Conservation (phyloP, 306 rosid species). For the Alnus rubra region DNA sequence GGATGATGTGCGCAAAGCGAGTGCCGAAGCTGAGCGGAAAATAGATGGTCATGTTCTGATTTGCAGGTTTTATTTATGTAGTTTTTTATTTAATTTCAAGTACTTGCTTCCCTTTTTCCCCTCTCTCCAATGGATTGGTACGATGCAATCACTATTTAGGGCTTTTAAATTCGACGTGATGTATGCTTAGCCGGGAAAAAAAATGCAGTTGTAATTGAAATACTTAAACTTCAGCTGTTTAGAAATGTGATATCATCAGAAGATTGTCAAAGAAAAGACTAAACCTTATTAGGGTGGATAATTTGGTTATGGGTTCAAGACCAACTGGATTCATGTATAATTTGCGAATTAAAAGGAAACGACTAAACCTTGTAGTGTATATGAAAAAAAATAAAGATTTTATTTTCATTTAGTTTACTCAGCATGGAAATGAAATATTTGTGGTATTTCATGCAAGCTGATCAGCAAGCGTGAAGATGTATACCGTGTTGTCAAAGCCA, state of each 20-base stretch:
- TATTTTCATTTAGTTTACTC: constrained; percentile 1
- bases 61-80: constrained; percentile 64
- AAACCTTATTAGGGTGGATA: background rate
- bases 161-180: too few relatives aligned
- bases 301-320: background rate
- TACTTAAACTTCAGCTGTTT: background rate
- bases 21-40: constrained; percentile 88
- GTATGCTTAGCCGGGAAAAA: background rate
- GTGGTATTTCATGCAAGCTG: constrained; percentile 33
- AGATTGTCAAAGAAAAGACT: background rate
- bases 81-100: constrained; percentile 12
- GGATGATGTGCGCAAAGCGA: constrained; percentile 79
- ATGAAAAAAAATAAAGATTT: constrained; percentile 1
- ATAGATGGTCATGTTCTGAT: constrained; percentile 68
- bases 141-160: background rate
- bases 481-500: constrained; percentile 74
- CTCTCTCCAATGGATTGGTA: background rate
- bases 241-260: background rate
- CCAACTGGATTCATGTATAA: background rate
- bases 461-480: constrained; percentile 88
- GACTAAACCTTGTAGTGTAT: background rate
- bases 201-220: background rate
- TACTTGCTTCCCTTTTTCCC: background rate
- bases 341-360: background rate
- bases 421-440: constrained; percentile 29